Conservation (phyloP, 1,284 basidiomycete species). For the Apiotrichum veenhuisii region DNA sequence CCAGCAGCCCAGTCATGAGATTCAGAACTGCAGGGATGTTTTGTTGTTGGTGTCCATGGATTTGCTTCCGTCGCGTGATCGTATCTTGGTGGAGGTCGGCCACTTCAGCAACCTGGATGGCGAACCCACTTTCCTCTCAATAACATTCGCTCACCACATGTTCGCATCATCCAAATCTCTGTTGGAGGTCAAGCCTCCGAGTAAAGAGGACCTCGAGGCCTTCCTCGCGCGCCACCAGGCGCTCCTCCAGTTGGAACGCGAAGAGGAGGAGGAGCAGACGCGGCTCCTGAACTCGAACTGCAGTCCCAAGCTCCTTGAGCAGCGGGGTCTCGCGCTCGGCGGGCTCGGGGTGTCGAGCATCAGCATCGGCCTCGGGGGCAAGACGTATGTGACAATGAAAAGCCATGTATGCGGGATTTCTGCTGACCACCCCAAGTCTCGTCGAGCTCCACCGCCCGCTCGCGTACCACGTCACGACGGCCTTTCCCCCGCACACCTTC, state of each 20-base stretch:
- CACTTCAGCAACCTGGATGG: background rate
- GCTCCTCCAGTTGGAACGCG: constrained; percentile 68
- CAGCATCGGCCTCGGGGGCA: constrained; percentile 80
- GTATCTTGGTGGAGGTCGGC: background rate
- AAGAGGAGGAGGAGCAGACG: constrained; percentile 76
- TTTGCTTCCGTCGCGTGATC: background rate
- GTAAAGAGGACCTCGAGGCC: constrained; percentile 49
- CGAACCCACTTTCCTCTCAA: background rate
- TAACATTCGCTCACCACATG: background rate
- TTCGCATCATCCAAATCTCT: constrained; percentile 6
- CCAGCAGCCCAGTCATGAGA: background rate
- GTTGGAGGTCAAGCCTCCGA: constrained; percentile 21
- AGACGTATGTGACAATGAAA: constrained; percentile 63
- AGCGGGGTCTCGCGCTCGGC: constrained; percentile 75
- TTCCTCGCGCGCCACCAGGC: constrained; percentile 70
- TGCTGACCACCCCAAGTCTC: constrained; percentile 55
- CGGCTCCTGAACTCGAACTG: constrained; percentile 78
- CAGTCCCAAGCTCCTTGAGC: constrained; percentile 76
- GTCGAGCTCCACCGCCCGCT: constrained; percentile 79
- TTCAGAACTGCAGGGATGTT: background rate
- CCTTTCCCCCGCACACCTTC: constrained; percentile 80
- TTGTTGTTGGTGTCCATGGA: background rate
- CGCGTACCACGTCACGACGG: constrained; percentile 67
- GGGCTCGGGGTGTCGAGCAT: constrained; percentile 67
- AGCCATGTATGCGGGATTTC: background rate